A percentile compares a stretch with the other conserved stretches of the same genome.
Conservation (phyloP, 257 asterid species). For the Jacaranda copaia region DNA sequence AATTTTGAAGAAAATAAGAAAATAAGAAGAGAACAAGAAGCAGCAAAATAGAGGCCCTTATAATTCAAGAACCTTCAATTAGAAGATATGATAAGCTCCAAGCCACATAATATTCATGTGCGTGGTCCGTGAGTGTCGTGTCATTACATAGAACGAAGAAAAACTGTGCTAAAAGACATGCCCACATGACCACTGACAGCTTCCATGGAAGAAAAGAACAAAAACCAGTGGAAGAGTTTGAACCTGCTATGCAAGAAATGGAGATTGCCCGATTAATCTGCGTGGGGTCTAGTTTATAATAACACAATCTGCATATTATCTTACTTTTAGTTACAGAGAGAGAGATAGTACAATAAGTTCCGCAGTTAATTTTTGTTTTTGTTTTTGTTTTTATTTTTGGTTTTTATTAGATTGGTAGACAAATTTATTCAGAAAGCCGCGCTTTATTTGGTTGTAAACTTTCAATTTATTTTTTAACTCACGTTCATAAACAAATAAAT, state of each 20-base stretch:
- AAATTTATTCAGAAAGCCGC: too few species aligned
- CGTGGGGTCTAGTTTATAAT: not conserved
- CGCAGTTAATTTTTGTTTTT: not conserved
- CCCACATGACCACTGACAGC: conserved; percentile 11
- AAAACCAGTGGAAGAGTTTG: conserved; percentile 30
- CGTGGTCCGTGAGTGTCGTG: conserved; percentile 32
- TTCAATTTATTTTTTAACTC: too few species aligned
- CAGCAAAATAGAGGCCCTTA: not conserved
- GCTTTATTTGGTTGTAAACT: too few species aligned
- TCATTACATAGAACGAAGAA: conserved; percentile 2
- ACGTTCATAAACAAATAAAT: too few species aligned
- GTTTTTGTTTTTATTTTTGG: too few species aligned
- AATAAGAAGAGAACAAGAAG: conserved; percentile 7
- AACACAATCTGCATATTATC: not conserved
- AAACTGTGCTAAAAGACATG: not conserved
- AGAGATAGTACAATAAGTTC: not conserved
- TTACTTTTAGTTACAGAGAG: not conserved
- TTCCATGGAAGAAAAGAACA: conserved; percentile 30
- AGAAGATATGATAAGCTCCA: not conserved
- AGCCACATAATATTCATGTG: conserved; percentile 25
- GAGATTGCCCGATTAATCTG: not conserved
- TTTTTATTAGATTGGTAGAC: too few species aligned
- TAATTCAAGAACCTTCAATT: not conserved
- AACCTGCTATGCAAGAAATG: conserved; percentile 3
- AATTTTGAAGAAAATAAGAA: not conserved